These are phyloP conservation scores for Westerdykella sp. DNA, from an alignment of 2,329 filamentous ascomycete species.

Conservation along the genomic window DNA sequence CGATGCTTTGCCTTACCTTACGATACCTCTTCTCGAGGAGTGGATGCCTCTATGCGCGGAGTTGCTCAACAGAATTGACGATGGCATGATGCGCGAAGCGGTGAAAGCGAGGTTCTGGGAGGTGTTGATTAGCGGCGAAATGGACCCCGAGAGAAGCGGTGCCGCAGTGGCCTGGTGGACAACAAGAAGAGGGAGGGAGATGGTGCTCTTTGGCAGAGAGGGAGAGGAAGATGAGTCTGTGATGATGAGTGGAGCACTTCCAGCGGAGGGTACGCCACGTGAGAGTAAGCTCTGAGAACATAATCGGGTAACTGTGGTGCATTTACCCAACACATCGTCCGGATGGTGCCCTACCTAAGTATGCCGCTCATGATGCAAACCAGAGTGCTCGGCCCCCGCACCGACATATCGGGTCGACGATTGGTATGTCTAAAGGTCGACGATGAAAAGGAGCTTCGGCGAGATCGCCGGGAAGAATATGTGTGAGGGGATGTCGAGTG, in stretches of 20 bases:
- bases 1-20: slow-evolving; percentile 70
- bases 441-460: too few species aligned
- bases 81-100: slow-evolving; percentile 55
- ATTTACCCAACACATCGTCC: too few species aligned
- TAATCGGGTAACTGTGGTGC: too few species aligned
- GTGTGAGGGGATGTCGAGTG: too few species aligned
- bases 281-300: slow-evolving; percentile 45
- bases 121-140: slow-evolving; percentile 70
- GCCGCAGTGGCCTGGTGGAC: slow-evolving; percentile 85
- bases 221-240: slow-evolving; percentile 38
- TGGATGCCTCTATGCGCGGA: slow-evolving; percentile 71
- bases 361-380: too few species aligned
- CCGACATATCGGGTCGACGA: too few species aligned
- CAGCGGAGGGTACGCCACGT: slow-evolving; percentile 18
- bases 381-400: too few species aligned
- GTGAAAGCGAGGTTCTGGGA: slow-evolving; percentile 74
- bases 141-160: slow-evolving; percentile 78
- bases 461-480: too few species aligned
- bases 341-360: too few species aligned
- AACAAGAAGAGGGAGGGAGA: slow-evolving; percentile 54
- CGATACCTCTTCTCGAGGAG: slow-evolving; percentile 64
- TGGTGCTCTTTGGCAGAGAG: slow-evolving; percentile 52
- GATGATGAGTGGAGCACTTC: slow-evolving; percentile 53
- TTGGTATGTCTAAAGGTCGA: too few species aligned
- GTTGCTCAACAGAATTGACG: slow-evolving; percentile 58